phyloP scores from a whole-genome alignment of 208 protist species.

The Leishmania major region DNA sequence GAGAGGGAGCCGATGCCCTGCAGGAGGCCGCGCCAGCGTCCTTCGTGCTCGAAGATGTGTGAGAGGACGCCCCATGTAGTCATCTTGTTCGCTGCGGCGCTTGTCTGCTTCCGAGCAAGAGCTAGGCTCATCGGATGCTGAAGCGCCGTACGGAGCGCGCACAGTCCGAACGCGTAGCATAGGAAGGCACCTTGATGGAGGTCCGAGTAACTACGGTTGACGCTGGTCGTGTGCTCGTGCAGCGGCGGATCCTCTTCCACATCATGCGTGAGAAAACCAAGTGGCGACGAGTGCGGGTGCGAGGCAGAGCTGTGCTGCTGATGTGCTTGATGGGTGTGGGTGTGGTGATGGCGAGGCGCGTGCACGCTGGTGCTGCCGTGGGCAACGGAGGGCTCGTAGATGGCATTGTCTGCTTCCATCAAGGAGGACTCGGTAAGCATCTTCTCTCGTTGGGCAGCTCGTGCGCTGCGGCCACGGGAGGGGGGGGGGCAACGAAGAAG shows the following conservation, averaged over 20 bases:
- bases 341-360: background rate
- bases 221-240: slow-evolving; percentile 77
- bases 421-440: slow-evolving; percentile 21
- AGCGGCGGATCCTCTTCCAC: slow-evolving; percentile 24
- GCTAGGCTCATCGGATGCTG: slow-evolving; percentile 88
- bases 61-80: slow-evolving; percentile 45
- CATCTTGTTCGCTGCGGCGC: slow-evolving; percentile 25
- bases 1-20: slow-evolving; percentile 69
- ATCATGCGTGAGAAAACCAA: slow-evolving; percentile 26
- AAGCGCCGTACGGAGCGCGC: slow-evolving; percentile 63
- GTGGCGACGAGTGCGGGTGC: slow-evolving; percentile 1
- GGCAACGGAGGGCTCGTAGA: slow-evolving; percentile 3
- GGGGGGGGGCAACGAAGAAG: background rate
- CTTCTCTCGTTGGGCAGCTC: background rate
- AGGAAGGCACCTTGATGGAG: slow-evolving; percentile 58
- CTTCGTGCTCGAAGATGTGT: slow-evolving; percentile 51
- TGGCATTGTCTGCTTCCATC: background rate
- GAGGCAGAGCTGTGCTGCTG: slow-evolving; percentile 1
- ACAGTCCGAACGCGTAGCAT: slow-evolving; percentile 61
- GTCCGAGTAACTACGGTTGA: slow-evolving; percentile 80
- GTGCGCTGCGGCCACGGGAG: background rate
- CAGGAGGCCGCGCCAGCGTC: slow-evolving; percentile 52
- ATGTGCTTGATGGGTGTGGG: background rate
- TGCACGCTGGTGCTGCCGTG: background rate
- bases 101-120: slow-evolving; percentile 80